A percentile compares a stretch with the other conserved stretches of the same genome.
These are phyloP conservation scores for Candida albicans DNA, from an alignment of 1,139 yeast species.

Conservation along the genomic window DNA sequence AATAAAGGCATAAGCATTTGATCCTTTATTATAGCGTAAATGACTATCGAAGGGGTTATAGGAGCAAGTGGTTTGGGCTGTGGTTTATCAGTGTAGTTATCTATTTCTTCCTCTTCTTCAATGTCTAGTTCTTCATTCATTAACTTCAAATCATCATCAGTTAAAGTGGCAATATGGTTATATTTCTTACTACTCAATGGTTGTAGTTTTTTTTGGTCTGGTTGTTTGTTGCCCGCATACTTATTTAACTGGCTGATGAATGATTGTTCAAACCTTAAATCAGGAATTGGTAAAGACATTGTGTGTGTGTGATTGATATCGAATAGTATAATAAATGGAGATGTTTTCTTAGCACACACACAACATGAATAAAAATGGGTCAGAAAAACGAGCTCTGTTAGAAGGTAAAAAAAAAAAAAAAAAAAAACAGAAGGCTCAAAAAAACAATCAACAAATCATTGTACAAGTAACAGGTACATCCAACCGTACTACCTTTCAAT, in stretches of 20 bases:
- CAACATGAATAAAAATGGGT: too few relatives aligned
- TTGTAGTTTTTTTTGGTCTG: slow-evolving; percentile 2
- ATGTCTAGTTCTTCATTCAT: slow-evolving; percentile 24
- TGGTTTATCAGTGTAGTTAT: slow-evolving; percentile 1
- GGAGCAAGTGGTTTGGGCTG: slow-evolving; percentile 28
- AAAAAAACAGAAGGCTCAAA: background rate
- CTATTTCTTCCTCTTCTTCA: slow-evolving; percentile 22
- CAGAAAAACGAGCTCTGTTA: too few relatives aligned
- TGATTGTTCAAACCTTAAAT: slow-evolving; percentile 63
- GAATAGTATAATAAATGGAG: background rate
- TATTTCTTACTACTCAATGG: background rate
- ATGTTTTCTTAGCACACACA: background rate
- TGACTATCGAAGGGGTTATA: slow-evolving; percentile 48
- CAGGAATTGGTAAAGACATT: slow-evolving; percentile 50
- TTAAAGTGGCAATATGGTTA: slow-evolving; percentile 14
- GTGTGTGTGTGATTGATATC: background rate
- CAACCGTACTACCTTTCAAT: background rate
- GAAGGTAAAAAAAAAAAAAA: background rate
- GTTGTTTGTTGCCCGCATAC: slow-evolving; percentile 26
- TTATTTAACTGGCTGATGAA: slow-evolving; percentile 49
- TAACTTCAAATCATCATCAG: slow-evolving; percentile 26
- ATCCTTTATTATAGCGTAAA: slow-evolving; percentile 60
- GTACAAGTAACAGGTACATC: slow-evolving; percentile 1
- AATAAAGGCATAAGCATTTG: slow-evolving; percentile 67
- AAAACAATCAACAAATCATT: slow-evolving; percentile 3